phyloP scores from a whole-genome alignment of 805 yeast species.

The Torulaspora quercuum region DNA sequence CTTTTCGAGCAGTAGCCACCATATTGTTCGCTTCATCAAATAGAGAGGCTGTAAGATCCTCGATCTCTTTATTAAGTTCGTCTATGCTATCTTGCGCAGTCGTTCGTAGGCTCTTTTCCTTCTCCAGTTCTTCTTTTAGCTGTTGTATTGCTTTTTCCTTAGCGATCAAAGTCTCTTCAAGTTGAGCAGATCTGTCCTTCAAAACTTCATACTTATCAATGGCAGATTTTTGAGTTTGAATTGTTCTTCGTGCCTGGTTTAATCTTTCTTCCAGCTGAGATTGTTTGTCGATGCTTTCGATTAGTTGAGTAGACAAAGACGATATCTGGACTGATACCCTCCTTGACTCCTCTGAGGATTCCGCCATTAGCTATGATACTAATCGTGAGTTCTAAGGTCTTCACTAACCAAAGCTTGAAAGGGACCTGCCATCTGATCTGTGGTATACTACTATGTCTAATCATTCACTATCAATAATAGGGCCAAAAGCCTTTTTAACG shows the following conservation, averaged over 20 bases:
- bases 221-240: slow-evolving; percentile 26
- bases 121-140: slow-evolving; percentile 29
- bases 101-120: slow-evolving; percentile 39
- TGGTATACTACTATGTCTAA: no score
- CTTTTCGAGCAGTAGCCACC: slow-evolving; percentile 75
- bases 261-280: slow-evolving; percentile 52
- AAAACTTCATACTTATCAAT: slow-evolving; percentile 32
- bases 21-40: slow-evolving; percentile 82
- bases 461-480: no score
- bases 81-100: slow-evolving; percentile 58
- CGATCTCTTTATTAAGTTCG: slow-evolving; percentile 67
- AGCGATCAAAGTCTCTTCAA: slow-evolving; percentile 29
- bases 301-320: slow-evolving; percentile 53
- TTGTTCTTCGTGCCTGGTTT: slow-evolving; percentile 39
- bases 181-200: slow-evolving; percentile 34
- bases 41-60: slow-evolving; percentile 70
- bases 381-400: no score
- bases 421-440: no score
- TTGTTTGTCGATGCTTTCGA: slow-evolving; percentile 58
- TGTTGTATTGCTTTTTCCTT: slow-evolving; percentile 34
- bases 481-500: no score
- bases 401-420: no score
- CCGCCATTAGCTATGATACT: slow-evolving; percentile 3
- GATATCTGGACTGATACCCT: slow-evolving; percentile 55
- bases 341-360: slow-evolving; percentile 35